Evolutionary conservation across 2,329 filamentous ascomycete species (phyloP), one percentile per base, ranked within the genome.

Genomic region (Colletotrichum tamarilloi): DNA sequence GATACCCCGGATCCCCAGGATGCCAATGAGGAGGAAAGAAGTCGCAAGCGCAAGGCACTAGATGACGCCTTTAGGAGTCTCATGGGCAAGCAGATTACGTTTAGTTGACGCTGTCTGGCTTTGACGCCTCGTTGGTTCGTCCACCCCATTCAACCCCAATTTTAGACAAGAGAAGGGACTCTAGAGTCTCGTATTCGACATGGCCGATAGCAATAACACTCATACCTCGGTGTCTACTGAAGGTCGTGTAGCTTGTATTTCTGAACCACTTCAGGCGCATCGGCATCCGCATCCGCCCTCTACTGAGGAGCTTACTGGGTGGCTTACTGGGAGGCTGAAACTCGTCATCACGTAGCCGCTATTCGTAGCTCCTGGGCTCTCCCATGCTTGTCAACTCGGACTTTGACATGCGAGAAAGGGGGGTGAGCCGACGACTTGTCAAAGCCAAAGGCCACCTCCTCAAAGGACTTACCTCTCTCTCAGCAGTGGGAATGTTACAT

Each of bases 31-130:
- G 83, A 84, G 26, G 81, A 80, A 0, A 89, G 87, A 74, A 83
- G 84, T 65, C 88, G 86, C 74, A 98, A 97, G 84, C 87, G 94
- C 56, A 92, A 94, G 79, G 92, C 92, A 0, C 85, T 98, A 2
- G 92, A 97, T 63, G 91, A 95, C 78, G 92, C 97, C 5, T 97
- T 95, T 77, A 89, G 88, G 75, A 94, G 92, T 68, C 84, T 98
- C 77, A 94, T 94, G 81, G 91, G 90, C 42, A 90, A 89, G 79
- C 90, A 92, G 75, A 89, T 95, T 64, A 94, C 90, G 0, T 95
- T 93, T 77, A 81, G 38, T 53, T 75, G 70, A 74, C 46, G 26
- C 11, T 11, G 12, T 59, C 12, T 14, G 55, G 14, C 14, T n/a
- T n/a, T 35, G 14, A n/a, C 12, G n/a, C n/a, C 3, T 16, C 32